Conservation (phyloP, 73 alveolate genomes). For the Breviolum minutum region DNA sequence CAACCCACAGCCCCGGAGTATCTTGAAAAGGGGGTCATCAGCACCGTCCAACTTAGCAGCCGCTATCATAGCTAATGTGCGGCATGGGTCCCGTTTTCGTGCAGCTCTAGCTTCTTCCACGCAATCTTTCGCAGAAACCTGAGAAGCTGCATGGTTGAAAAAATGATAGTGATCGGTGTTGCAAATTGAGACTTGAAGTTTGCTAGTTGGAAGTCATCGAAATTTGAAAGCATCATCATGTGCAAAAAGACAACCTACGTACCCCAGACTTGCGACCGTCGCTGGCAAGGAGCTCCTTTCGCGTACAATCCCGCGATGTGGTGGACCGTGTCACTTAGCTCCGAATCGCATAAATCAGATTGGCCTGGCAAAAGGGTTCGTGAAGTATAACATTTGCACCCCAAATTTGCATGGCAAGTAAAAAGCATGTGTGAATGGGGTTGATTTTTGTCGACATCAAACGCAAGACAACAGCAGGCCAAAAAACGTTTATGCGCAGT, state of each 20-base stretch:
- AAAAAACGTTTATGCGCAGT: too few relatives aligned
- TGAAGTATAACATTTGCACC: too few relatives aligned
- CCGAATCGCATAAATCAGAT: not conserved
- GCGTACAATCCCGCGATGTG: not conserved
- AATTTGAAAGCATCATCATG: not conserved
- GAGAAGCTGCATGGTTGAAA: not conserved
- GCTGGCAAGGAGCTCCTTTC: not conserved
- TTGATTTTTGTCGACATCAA: too few relatives aligned
- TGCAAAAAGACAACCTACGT: not conserved
- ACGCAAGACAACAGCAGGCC: too few relatives aligned
- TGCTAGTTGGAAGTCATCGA: not conserved
- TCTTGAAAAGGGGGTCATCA: constrained; percentile 14
- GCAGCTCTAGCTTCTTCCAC: constrained; percentile 55
- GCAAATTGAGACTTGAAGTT: too few relatives aligned
- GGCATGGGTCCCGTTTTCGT: not conserved
- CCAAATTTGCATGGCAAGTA: too few relatives aligned
- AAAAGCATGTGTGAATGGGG: too few relatives aligned
- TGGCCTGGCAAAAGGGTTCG: too few relatives aligned
- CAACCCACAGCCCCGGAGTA: not conserved
- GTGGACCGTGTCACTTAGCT: not conserved
- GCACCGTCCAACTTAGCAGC: not conserved
- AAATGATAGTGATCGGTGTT: too few relatives aligned
- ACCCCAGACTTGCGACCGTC: not conserved
- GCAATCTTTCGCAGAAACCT: constrained; percentile 9
- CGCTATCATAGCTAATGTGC: not conserved